Base-by-base conservation (phyloP, 2,329 filamentous ascomycete genomes). In the Aspergillus ochraceus region DNA sequence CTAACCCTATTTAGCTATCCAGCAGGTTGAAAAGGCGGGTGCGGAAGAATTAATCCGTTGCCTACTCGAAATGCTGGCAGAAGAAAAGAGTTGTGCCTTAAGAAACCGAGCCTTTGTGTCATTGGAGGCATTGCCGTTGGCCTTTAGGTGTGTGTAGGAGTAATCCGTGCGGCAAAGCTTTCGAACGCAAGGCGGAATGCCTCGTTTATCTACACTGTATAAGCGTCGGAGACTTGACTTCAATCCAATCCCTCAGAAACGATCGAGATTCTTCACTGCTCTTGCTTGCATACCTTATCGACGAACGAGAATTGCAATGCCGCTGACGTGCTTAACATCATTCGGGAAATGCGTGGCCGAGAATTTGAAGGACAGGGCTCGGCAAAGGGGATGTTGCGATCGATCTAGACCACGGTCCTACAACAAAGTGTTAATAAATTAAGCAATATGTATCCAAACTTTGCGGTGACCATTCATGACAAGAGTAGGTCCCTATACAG, bases 391-490 rank as follows among this genome's bases (percentile, higher is more conserved):
- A 63, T 69, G 24, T 49, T 70, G 39, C 66, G 68, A 2, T 58
- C 65, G 50, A 50, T 69, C 0, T 65, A 70, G 45, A n/a, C 67
- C 12, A 66, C 67, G 2, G 64, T 66, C 2, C 10, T 2, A 14
- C 36, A 52, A 26, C 57, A 63, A n/a, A 57, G 55, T 39, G 54
- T 59, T n/a, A 22, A n/a, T 1, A 46, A 59, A 12, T 60, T 68
- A 17, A 64, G 64, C 52, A 66, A 65, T 24, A 49, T 61, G 9
- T 67, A 67, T 54, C 65, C 64, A 3, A 65, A 65, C 47, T 65
- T 66, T 51, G 52, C 60, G 53, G 30, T 22, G 9, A 22, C 2
- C 4, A n/a, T 20, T 6, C 45, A 6, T 19, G n/a, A 14, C 6
- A 22, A 4, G 6, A 2, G 5, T 17, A 12, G 36, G 5, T 39